These are phyloP conservation scores for Diphasiastrum complanatum DNA, from an alignment of 83 land plant species.

Conservation along the genomic window DNA sequence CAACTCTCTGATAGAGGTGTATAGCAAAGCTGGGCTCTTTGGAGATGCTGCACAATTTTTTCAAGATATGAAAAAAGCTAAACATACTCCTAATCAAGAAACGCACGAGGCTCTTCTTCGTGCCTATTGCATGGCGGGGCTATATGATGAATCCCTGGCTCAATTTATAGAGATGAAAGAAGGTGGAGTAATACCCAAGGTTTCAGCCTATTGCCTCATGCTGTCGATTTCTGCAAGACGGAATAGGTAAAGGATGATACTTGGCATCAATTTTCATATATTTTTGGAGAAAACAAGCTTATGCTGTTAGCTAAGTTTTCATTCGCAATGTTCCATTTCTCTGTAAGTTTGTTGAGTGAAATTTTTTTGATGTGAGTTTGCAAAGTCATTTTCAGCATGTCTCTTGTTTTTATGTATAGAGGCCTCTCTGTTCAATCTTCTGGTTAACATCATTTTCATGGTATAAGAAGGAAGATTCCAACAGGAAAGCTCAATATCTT, in stretches of 20 bases:
- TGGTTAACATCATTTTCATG: no score
- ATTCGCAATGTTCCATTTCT: no score
- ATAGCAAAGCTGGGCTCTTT: conserved; percentile 63
- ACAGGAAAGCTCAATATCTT: no score
- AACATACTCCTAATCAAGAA: conserved; percentile 50
- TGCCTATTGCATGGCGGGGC: conserved; percentile 76
- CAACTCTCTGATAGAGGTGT: conserved; percentile 82
- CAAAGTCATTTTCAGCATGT: no score
- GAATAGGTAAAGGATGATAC: conserved; percentile 47
- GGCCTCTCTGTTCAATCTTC: no score
- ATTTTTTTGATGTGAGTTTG: no score
- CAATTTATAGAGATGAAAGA: conserved; percentile 72
- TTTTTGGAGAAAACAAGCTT: no score
- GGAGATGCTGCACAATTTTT: conserved; percentile 61
- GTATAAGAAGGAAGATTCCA: no score
- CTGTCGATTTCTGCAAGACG: conserved; percentile 74
- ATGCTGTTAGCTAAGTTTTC: no score
- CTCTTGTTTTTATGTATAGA: no score
- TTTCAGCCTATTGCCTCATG: conserved; percentile 69
- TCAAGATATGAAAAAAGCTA: conserved; percentile 61
- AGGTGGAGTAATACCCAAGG: conserved; percentile 48
- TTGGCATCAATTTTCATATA: neutral
- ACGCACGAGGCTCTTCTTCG: conserved; percentile 71
- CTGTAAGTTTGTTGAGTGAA: no score
- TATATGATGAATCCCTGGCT: conserved; percentile 74